phyloP scores from a whole-genome alignment of 108 stramenopile genomes.

The Poteriospumella lacustris region DNA sequence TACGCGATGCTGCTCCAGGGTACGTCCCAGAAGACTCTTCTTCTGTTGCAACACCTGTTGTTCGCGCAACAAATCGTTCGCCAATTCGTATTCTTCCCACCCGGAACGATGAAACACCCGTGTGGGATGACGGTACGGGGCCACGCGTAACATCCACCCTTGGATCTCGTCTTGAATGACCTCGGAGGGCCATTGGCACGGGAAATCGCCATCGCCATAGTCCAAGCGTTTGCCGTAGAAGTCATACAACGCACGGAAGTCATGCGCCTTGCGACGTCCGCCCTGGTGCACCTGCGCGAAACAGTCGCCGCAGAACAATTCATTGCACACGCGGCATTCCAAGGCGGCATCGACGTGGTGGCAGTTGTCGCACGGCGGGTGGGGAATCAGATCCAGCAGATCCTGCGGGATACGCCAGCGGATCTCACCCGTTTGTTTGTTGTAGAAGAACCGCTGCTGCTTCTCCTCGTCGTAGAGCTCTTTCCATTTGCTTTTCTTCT shows the following conservation, averaged over 20 bases:
- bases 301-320: constrained; percentile 65
- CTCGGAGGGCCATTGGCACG: constrained; percentile 57
- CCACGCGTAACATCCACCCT: constrained; percentile 41
- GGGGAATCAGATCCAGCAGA: constrained; percentile 65
- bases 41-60: background rate
- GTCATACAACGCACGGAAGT: constrained; percentile 58
- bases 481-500: constrained; percentile 31
- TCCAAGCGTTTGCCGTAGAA: constrained; percentile 58
- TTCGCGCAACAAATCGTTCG: background rate
- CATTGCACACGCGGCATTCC: constrained; percentile 63
- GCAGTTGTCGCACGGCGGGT: constrained; percentile 68
- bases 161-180: constrained; percentile 54
- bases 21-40: no score
- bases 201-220: constrained; percentile 61
- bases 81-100: background rate
- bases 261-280: constrained; percentile 48
- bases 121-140: background rate
- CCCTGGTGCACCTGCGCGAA: constrained; percentile 52
- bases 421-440: constrained; percentile 58
- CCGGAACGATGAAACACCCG: background rate
- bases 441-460: constrained; percentile 24
- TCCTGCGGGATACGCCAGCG: constrained; percentile 71
- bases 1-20: background rate
- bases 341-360: constrained; percentile 52
- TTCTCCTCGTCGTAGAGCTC: constrained; percentile 16